Evolutionary conservation across 768 basidiomycete genomes (phyloP).

Genomic region (Candolleomyces eurysporus): DNA sequence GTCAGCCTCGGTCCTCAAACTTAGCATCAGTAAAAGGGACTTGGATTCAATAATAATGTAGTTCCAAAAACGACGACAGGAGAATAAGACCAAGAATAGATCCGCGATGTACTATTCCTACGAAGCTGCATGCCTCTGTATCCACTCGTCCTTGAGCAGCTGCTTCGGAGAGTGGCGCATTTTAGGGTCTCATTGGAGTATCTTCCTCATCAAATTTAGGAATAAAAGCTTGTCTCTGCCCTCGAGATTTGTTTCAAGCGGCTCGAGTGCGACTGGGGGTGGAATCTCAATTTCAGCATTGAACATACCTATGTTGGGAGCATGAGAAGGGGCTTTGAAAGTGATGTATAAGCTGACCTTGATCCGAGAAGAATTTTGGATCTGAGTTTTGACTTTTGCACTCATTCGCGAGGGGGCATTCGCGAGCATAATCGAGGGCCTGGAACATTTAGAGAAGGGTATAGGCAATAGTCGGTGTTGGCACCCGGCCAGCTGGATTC

Average conservation of each 20-base stretch:
- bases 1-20: too few relatives aligned
- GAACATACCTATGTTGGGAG: neutral
- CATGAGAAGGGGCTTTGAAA: neutral
- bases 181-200: conserved; percentile 13
- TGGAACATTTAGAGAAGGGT: conserved; percentile 8
- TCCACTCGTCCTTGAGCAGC: conserved; percentile 8
- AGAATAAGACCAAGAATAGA: too few relatives aligned
- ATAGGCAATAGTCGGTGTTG: neutral
- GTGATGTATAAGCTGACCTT: neutral
- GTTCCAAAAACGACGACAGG: too few relatives aligned
- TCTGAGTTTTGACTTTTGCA: neutral
- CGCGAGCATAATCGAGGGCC: conserved; percentile 13
- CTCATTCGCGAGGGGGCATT: conserved; percentile 10
- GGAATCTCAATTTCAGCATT: neutral
- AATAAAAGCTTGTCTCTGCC: conserved; percentile 6
- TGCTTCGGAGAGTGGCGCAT: conserved; percentile 5
- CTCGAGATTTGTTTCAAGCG: neutral
- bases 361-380: neutral
- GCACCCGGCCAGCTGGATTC: neutral
- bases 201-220: conserved; percentile 7
- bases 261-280: neutral
- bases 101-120: too few relatives aligned
- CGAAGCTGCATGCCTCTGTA: neutral
- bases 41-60: too few relatives aligned
- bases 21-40: too few relatives aligned